phyloP scores from a whole-genome alignment of 2,329 filamentous ascomycete species.

The Plenodomus biglobosus region DNA sequence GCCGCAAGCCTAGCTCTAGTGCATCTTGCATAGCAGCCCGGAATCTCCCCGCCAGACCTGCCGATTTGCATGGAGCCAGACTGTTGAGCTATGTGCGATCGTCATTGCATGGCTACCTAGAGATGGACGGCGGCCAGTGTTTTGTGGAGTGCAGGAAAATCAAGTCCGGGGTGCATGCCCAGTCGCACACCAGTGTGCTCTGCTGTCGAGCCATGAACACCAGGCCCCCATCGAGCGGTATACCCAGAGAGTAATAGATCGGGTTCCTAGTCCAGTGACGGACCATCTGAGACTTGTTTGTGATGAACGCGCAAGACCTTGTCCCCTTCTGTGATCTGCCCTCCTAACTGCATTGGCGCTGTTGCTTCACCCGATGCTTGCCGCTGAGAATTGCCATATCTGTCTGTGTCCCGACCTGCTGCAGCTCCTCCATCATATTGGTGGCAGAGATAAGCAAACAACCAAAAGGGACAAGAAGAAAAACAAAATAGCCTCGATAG shows the following conservation, averaged over 20 bases:
- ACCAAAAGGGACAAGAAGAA: too few relatives aligned
- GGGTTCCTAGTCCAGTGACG: not conserved
- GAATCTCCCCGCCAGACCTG: slow-evolving; percentile 16
- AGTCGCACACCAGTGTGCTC: not conserved
- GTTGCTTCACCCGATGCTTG: not conserved
- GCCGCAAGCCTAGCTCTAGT: too few relatives aligned
- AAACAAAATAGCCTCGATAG: slow-evolving; percentile 16
- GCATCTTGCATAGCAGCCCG: slow-evolving; percentile 6
- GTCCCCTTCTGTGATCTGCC: too few relatives aligned
- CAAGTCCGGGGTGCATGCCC: slow-evolving; percentile 31
- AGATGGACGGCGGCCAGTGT: too few relatives aligned
- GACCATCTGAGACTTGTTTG: too few relatives aligned
- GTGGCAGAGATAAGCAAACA: slow-evolving; percentile 5
- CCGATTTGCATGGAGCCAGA: slow-evolving; percentile 12
- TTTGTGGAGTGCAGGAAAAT: slow-evolving; percentile 23
- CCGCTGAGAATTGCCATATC: not conserved
- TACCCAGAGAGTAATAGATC: not conserved
- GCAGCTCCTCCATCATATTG: slow-evolving; percentile 5
- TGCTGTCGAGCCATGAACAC: slow-evolving; percentile 2
- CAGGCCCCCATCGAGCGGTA: slow-evolving; percentile 5
- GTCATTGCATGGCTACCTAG: too few relatives aligned
- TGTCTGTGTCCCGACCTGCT: slow-evolving; percentile 4
- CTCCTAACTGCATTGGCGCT: too few relatives aligned
- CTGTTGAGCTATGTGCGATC: slow-evolving; percentile 16
- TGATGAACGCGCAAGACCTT: too few relatives aligned